phyloP scores from a whole-genome alignment of 257 asterid genomes.

The Jacaranda copaia region DNA sequence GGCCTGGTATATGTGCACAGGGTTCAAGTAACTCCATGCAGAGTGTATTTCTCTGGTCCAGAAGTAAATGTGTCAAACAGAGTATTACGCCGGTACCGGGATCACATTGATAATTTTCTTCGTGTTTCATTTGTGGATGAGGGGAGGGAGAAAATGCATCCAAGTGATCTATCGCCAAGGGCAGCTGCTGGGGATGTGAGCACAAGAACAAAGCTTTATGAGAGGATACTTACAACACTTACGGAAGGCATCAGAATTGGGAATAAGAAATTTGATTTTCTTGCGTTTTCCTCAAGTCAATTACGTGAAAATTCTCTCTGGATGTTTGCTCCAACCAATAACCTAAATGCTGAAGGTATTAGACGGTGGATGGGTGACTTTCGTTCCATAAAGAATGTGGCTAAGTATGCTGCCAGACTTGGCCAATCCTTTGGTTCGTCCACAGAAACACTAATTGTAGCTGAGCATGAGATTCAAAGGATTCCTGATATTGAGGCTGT shows the following conservation, averaged over 20 bases:
- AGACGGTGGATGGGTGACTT: constrained; percentile 93
- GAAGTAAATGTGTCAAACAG: constrained; percentile 87
- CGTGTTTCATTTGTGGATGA: constrained; percentile 94
- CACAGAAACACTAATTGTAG: constrained; percentile 69
- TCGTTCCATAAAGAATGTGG: constrained; percentile 69
- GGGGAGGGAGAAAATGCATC: constrained; percentile 77
- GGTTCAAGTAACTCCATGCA: constrained; percentile 91
- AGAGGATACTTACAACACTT: constrained; percentile 68
- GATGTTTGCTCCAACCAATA: constrained; percentile 82
- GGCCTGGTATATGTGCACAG: constrained; percentile 84
- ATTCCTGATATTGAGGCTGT: constrained; percentile 55
- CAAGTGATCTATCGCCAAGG: constrained; percentile 63
- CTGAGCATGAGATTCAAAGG: constrained; percentile 52
- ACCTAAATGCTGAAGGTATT: constrained; percentile 55
- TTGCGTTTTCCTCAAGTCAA: constrained; percentile 95
- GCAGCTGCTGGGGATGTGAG: constrained; percentile 41
- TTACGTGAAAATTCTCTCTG: constrained; percentile 82
- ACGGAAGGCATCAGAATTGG: constrained; percentile 78
- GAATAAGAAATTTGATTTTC: constrained; percentile 74
- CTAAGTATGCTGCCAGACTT: constrained; percentile 95
- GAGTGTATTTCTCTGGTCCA: constrained; percentile 83
- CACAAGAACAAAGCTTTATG: constrained; percentile 59
- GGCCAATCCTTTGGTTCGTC: constrained; percentile 95
- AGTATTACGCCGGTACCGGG: constrained; percentile 64
- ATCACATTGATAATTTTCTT: constrained; percentile 70